phyloP scores from a whole-genome alignment of 164 flowering plant species.

The Cinnamomum chago region DNA sequence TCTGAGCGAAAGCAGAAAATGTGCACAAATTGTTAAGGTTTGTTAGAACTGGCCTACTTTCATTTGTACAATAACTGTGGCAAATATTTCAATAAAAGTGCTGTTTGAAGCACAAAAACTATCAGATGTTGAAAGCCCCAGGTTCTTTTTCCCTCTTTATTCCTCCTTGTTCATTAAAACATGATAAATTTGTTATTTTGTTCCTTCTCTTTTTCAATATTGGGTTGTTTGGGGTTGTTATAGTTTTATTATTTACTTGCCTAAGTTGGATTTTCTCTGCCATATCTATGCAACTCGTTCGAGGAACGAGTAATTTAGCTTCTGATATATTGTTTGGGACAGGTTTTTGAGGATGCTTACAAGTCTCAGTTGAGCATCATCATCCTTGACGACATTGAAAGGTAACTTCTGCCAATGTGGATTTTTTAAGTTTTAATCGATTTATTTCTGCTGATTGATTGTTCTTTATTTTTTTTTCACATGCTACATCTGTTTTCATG shows the following conservation, averaged over 20 bases:
- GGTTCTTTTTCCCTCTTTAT: neutral
- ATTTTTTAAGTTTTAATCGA: neutral
- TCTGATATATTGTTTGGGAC: slow-evolving; percentile 1
- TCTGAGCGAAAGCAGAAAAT: slow-evolving; percentile 85
- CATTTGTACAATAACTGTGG: neutral
- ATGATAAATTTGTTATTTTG: neutral
- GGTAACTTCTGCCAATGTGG: slow-evolving; percentile 34
- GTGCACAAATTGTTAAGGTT: slow-evolving; percentile 91
- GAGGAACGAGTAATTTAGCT: neutral
- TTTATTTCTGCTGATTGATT: neutral
- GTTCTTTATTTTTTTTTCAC: no score
- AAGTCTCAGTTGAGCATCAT: slow-evolving; percentile 85
- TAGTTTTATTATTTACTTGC: no score
- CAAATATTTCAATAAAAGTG: neutral
- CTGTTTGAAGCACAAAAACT: neutral
- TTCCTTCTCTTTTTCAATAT: neutral
- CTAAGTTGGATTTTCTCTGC: neutral
- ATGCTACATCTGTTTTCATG: no score
- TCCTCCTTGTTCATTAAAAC: neutral
- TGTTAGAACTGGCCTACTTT: slow-evolving; percentile 2
- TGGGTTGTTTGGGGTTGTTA: neutral
- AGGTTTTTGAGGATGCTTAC: slow-evolving; percentile 99
- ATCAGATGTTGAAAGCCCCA: neutral
- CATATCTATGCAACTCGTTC: neutral
- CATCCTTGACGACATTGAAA: slow-evolving; percentile 93